Conservation (phyloP, 2,329 filamentous ascomycete genomes). For the Fusarium denticulatum region DNA sequence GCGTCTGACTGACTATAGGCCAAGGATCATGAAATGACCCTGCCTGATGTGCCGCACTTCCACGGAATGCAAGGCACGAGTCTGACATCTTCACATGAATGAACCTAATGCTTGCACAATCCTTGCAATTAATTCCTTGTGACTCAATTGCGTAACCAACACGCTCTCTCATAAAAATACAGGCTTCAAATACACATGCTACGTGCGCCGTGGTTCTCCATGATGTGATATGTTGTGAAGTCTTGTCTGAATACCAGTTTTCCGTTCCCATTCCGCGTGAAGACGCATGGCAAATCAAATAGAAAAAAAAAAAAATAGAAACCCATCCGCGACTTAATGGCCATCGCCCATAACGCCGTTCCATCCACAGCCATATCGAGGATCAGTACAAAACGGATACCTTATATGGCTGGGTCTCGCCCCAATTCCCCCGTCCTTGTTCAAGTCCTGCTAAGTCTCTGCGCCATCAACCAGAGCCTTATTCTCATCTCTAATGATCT, state of each 20-base stretch:
- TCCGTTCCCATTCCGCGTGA: not conserved
- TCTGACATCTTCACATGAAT: not conserved
- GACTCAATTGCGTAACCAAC: not conserved
- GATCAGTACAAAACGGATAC: not conserved
- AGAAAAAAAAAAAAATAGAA: slow-evolving; percentile 12
- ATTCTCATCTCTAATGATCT: slow-evolving; percentile 57
- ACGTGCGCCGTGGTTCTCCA: not conserved
- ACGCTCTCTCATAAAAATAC: not conserved
- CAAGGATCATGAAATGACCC: not conserved
- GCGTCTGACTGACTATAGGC: slow-evolving; percentile 12
- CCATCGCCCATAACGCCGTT: slow-evolving; percentile 24
- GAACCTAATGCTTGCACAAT: not conserved
- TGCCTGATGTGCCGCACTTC: not conserved
- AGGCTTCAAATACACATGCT: slow-evolving; percentile 1
- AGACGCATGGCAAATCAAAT: not conserved
- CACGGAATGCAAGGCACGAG: slow-evolving; percentile 8
- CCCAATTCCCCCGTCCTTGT: too few relatives aligned
- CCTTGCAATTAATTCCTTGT: not conserved
- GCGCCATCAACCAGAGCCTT: slow-evolving; percentile 32
- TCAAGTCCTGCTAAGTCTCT: not conserved
- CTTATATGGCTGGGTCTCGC: not conserved
- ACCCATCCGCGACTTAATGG: not conserved
- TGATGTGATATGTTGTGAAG: not conserved
- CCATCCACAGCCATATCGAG: not conserved
- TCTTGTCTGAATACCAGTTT: not conserved